Evolutionary conservation across 176 grass and related monocot genomes (phyloP).

Genomic region (Triticum timopheevii): DNA sequence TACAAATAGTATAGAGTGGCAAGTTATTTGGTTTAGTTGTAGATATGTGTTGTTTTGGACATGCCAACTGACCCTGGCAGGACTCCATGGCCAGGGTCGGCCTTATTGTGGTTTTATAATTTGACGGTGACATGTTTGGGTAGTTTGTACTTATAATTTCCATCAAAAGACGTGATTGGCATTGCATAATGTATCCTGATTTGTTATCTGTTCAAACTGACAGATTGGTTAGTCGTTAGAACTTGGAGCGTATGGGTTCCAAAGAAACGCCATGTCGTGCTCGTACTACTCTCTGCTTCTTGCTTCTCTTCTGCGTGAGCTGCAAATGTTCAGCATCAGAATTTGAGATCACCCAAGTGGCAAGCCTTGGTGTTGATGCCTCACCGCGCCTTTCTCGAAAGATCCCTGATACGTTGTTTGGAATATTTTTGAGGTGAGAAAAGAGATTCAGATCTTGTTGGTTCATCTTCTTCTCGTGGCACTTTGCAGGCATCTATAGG

Average conservation of each 20-base stretch:
- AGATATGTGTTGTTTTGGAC: not conserved
- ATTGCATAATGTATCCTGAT: not conserved
- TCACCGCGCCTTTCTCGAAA: constrained; percentile 41
- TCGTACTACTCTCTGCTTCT: not conserved
- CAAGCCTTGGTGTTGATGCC: constrained; percentile 58
- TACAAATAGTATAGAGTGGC: not conserved
- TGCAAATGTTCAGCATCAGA: constrained; percentile 38
- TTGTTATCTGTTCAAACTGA: constrained; percentile 9
- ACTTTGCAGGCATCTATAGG: not conserved
- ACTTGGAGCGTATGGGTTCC: constrained; percentile 8
- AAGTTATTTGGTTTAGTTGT: not conserved
- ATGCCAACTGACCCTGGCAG: not conserved
- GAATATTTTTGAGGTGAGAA: constrained; percentile 90
- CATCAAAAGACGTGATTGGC: not conserved
- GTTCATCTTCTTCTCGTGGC: not conserved
- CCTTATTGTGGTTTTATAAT: not conserved
- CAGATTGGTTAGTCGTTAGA: not conserved
- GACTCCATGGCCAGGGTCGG: not conserved
- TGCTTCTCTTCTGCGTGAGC: not conserved
- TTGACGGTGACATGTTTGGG: not conserved
- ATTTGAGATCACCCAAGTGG: constrained; percentile 47
- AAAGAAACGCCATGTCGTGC: not conserved
- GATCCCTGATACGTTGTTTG: constrained; percentile 81
- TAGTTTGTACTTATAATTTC: not conserved
- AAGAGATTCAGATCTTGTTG: not conserved